These are phyloP conservation scores for Wickerhamiella allomyrinae DNA, from an alignment of 805 yeast genomes.

Conservation along the genomic window DNA sequence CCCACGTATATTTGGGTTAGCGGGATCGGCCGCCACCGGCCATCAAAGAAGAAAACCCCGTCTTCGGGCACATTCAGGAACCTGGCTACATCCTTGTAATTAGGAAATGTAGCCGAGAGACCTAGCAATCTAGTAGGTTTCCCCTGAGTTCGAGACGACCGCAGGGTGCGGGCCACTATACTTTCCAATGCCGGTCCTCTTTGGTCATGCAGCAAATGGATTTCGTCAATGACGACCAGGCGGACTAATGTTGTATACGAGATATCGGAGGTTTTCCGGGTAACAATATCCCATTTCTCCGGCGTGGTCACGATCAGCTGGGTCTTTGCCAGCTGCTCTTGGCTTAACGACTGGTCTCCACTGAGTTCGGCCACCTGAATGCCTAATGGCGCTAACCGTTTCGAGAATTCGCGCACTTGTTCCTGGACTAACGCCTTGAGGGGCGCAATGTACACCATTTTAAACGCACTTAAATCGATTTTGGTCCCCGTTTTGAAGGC, in stretches of 20 bases:
- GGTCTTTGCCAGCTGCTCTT: constrained; percentile 59
- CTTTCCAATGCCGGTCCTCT: constrained; percentile 92
- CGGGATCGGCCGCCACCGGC: constrained; percentile 84
- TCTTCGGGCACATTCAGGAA: constrained; percentile 50
- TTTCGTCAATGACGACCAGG: constrained; percentile 75
- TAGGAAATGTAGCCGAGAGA: constrained; percentile 85
- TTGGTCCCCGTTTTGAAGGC: constrained; percentile 32
- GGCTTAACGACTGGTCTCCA: constrained; percentile 72
- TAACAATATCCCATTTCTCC: constrained; percentile 94
- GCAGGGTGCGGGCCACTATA: constrained; percentile 61
- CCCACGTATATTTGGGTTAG: constrained; percentile 80
- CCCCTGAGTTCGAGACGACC: constrained; percentile 27
- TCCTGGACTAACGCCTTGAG: constrained; percentile 91
- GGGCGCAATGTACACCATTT: constrained; percentile 83
- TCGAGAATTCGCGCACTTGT: constrained; percentile 72
- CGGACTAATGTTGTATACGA: constrained; percentile 51
- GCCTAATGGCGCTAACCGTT: constrained; percentile 51
- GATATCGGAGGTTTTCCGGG: constrained; percentile 62
- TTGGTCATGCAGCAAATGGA: constrained; percentile 82
- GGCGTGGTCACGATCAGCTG: constrained; percentile 88
- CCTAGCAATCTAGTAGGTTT: constrained; percentile 61
- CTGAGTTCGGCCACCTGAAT: constrained; percentile 72
- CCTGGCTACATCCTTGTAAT: constrained; percentile 70
- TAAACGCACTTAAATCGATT: constrained; percentile 33
- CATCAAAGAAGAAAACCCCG: constrained; percentile 66